Evolutionary conservation across 441 rosid genomes (phyloP), one percentile per base, ranked within the genome.

Genomic region (California macrophylla): DNA sequence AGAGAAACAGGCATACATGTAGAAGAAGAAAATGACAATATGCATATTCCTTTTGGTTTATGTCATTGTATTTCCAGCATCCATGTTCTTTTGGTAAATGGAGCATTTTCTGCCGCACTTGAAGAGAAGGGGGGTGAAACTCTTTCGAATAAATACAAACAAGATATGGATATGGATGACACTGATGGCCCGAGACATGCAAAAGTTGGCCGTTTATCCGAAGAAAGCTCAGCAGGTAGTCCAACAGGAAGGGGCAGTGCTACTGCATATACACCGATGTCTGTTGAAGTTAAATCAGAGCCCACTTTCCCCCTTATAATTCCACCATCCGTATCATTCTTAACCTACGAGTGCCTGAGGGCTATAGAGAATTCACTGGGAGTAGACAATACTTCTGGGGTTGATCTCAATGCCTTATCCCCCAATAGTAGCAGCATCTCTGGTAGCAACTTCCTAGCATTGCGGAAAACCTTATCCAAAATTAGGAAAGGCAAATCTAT

Each of bases 201-300:
- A 73, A 90, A 95, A 89, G 93, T 92, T 12, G 97, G 97, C 73
- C 82, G 90, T 69, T 79, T 89, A 64, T 85, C 96, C 47, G 85
- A 81, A 83, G 92, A 85, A 78, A 88, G 90, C 77, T 87, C 96
- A 7, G 87, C 87, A 38, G 84, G 82, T 77, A 79, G 88, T 68
- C 82, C 80, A 32, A 66, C 78, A 68, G 89, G 79, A 75, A 83
- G 88, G 79, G 83, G 77, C 30, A n/a, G 58, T 80, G 69, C 85
- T 74, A 78, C 79, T 66, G 66, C 72, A 69, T 82, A 78, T 78
- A 69, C 74, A 61, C 62, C 83, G 36, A 79, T 72, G 83, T 65
- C 71, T 71, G 62, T 73, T 79, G 90, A 85, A 82, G 74, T 72
- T 71, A 73, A 76, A 58, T 69, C 80, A 76, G 79, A 69, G 45